Evolutionary conservation across 1,284 basidiomycete species (phyloP), one percentile per base, ranked within the genome.

Genomic region (Ustilago trichophora): DNA sequence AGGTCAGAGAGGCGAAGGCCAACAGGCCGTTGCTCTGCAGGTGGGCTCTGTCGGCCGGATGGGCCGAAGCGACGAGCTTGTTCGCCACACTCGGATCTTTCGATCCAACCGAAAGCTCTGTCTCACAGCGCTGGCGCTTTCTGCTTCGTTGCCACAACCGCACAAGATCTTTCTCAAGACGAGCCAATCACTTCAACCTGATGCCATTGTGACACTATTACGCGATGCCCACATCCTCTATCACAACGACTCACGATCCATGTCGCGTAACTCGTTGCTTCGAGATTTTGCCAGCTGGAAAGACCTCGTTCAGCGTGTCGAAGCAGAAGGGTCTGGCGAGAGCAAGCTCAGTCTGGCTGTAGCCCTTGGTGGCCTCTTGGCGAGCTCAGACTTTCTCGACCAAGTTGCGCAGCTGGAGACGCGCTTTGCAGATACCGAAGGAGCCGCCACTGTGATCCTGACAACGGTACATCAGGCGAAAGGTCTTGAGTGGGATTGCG

Each of bases 381-480:
- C 60, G 1, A 51, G 59, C 45, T 57, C 60, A 6, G 70, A 75
- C 34, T 76, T 76, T 42, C 50, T 75, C 26, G 67, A 64, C 8
- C 60, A 59, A 27, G 67, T 78, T 6, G 34, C 45, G 6, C 36
- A 41, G 37, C 57, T 78, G 18, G 67, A 76, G 33, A 58, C 54
- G 18, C 63, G 71, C 2, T 76, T 76, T 32, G 56, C 67, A 11
- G 45, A 43, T 11, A 38, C 35, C 1, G 70, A 75, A 31, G 48
- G 54, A 3, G 54, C 40, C 0, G 76, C 76, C 0, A 51, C 56
- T 1, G 57, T 78, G 13, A 55, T 78, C 6, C 47, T 78, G 22
- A 70, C 74, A 6, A 78, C 76, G 18, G 73, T 75, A 13, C 76
- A 78, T 25, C 76, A 78, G 47, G 72, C 74, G 7, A 78, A 78